Evolutionary conservation across 345 rosid genomes (phyloP).

Genomic region (rapeseed (Brassica napus)): Da-Ae NC_063441.1:15077001-15077500

Average conservation of each 20-base stretch:
- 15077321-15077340: conserved; percentile 26
- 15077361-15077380: conserved; percentile 45
- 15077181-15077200: conserved; percentile 49
- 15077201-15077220: conserved; percentile 47
- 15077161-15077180: conserved; percentile 51
- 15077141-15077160: conserved; percentile 51
- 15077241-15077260: conserved; percentile 47
- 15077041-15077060: conserved; percentile 50
- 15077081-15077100: conserved; percentile 57
- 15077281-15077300: conserved; percentile 47
- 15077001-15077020: conserved; percentile 48
- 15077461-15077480: conserved; percentile 41
- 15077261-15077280: conserved; percentile 46
- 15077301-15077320: conserved; percentile 43
- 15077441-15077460: conserved; percentile 48
- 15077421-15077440: conserved; percentile 51
- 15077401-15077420: conserved; percentile 50
- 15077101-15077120: conserved; percentile 40
- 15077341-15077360: conserved; percentile 46
- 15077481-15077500: conserved; percentile 57
- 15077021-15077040: conserved; percentile 44
- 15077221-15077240: conserved; percentile 46
- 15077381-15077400: conserved; percentile 46
- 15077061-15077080: conserved; percentile 46
- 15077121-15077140: conserved; percentile 43